phyloP scores from a whole-genome alignment of 129 eudicot genomes.

The Tagetes erecta region DNA sequence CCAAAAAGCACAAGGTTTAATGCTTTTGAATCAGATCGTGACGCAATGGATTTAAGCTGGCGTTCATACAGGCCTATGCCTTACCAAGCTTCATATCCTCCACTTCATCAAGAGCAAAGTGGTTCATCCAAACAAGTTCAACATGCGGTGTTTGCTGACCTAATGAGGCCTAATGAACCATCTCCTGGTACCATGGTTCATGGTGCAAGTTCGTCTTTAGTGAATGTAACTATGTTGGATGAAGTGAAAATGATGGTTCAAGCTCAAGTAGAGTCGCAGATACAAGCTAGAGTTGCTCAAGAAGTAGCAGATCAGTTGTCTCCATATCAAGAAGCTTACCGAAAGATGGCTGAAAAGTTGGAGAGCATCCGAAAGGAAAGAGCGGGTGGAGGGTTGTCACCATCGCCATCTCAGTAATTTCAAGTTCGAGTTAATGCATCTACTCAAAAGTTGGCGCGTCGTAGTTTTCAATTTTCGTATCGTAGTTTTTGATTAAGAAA shows the following conservation, averaged over 20 bases:
- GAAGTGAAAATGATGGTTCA: constrained; percentile 17
- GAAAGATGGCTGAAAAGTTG: not conserved
- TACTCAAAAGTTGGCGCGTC: no score
- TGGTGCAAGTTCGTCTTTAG: not conserved
- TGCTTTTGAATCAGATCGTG: not conserved
- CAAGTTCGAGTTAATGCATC: not conserved
- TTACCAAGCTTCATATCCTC: not conserved
- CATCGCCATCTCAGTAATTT: not conserved
- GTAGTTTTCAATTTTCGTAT: no score
- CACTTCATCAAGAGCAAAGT: not conserved
- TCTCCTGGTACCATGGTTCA: constrained; percentile 10
- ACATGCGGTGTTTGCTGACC: not conserved
- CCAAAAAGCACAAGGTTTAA: not conserved
- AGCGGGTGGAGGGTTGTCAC: not conserved
- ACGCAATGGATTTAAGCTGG: not conserved
- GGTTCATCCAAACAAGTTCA: not conserved
- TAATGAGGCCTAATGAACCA: not conserved
- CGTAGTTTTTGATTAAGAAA: no score
- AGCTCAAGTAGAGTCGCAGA: constrained; percentile 6
- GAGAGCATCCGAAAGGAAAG: not conserved
- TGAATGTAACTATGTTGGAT: not conserved
- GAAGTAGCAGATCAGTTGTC: not conserved
- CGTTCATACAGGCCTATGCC: not conserved
- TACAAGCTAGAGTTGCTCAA: constrained; percentile 3
- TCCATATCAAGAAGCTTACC: not conserved